A percentile compares a stretch with the other conserved stretches of the same genome.
phyloP scores from a whole-genome alignment of 2,329 filamentous ascomycete species.

The Aspergillus aculeatinus region DNA sequence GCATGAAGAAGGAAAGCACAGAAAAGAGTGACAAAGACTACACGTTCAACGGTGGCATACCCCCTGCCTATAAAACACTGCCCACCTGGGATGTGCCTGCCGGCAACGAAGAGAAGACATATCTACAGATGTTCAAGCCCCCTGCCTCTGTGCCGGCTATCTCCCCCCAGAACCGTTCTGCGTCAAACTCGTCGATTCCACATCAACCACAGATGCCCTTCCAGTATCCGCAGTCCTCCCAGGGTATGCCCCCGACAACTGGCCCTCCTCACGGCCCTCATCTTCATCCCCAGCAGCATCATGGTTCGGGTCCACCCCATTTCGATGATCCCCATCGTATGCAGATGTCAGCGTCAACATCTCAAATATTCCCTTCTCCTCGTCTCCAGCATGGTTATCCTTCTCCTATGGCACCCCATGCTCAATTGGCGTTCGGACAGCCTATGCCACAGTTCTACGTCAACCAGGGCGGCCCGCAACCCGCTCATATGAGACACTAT shows the following conservation, averaged over 20 bases:
- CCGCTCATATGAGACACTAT: slow-evolving; percentile 68
- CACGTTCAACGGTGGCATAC: slow-evolving; percentile 76
- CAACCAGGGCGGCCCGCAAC: slow-evolving; percentile 67
- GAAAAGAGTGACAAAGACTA: slow-evolving; percentile 60
- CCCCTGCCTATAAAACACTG: slow-evolving; percentile 76
- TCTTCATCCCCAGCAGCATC: slow-evolving; percentile 73
- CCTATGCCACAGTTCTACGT: slow-evolving; percentile 70
- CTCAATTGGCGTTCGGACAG: slow-evolving; percentile 70
- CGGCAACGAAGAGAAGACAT: slow-evolving; percentile 73
- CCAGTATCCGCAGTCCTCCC: slow-evolving; percentile 74
- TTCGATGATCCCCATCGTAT: slow-evolving; percentile 82
- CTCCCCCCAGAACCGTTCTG: slow-evolving; percentile 66
- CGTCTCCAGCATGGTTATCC: slow-evolving; percentile 71
- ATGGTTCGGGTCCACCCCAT: slow-evolving; percentile 65
- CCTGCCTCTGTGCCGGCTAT: slow-evolving; percentile 60
- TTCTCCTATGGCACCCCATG: slow-evolving; percentile 65
- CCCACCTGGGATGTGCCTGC: slow-evolving; percentile 78
- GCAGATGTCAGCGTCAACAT: slow-evolving; percentile 77
- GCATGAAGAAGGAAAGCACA: slow-evolving; percentile 66
- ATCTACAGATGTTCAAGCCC: slow-evolving; percentile 76
- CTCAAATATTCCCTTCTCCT: slow-evolving; percentile 82
- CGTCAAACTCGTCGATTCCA: slow-evolving; percentile 65
- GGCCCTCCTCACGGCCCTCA: slow-evolving; percentile 76
- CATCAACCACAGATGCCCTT: slow-evolving; percentile 83
- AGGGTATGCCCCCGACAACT: slow-evolving; percentile 65